Evolutionary conservation across 805 yeast species (phyloP).

Genomic region (Lachancea fermentati): DNA sequence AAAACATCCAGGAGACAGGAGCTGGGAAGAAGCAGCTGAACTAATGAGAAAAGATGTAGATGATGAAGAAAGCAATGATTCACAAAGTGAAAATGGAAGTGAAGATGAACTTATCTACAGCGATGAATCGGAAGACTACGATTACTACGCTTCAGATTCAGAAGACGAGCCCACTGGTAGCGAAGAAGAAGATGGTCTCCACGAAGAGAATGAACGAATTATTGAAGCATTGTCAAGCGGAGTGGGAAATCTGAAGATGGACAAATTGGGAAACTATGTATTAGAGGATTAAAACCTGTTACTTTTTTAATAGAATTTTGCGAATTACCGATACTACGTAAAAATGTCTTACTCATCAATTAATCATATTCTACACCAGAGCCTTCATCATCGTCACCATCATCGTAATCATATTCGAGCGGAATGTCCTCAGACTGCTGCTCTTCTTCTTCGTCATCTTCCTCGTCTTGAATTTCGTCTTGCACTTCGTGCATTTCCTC

Average conservation of each 20-base stretch:
- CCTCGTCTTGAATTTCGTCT: slow-evolving; percentile 27
- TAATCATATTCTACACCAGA: slow-evolving; percentile 35
- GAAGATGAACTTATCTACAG: slow-evolving; percentile 32
- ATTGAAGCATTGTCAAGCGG: slow-evolving; percentile 66
- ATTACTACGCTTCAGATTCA: slow-evolving; percentile 19
- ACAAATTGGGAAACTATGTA: slow-evolving; percentile 75
- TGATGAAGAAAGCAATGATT: slow-evolving; percentile 33
- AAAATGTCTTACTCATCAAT: not conserved
- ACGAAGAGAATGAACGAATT: slow-evolving; percentile 52
- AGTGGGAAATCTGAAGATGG: slow-evolving; percentile 64
- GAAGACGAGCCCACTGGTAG: slow-evolving; percentile 30
- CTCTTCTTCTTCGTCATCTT: slow-evolving; percentile 31
- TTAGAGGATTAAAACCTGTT: slow-evolving; percentile 38
- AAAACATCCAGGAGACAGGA: slow-evolving; percentile 49
- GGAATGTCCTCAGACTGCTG: slow-evolving; percentile 24
- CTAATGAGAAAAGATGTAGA: slow-evolving; percentile 42
- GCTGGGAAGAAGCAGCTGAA: slow-evolving; percentile 71
- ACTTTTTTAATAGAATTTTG: not conserved
- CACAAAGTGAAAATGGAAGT: slow-evolving; percentile 42
- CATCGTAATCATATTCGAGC: slow-evolving; percentile 28
- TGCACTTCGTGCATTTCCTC: slow-evolving; percentile 33
- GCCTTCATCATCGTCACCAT: slow-evolving; percentile 34
- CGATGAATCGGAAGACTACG: slow-evolving; percentile 43
- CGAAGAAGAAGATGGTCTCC: slow-evolving; percentile 31
- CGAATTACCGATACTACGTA: not conserved